Percentiles rank a stretch among this genome's conserved stretches.
Conservation (phyloP, 352 stramenopile genomes). For the Thraustotheca clavata region DNA sequence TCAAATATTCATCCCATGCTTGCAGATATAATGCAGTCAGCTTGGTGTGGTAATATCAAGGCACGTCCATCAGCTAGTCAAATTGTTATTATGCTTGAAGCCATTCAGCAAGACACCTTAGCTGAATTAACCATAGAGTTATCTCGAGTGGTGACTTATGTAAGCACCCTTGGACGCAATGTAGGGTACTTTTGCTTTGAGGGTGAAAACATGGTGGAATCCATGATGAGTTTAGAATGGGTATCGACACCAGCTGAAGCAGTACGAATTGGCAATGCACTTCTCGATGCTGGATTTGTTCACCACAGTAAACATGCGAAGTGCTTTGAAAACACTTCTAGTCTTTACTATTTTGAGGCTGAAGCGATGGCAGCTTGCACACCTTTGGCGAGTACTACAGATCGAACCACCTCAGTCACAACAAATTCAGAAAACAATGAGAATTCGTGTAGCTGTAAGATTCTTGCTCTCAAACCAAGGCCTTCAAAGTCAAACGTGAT, state of each 20-base stretch:
- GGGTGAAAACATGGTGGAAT: slow-evolving; percentile 49
- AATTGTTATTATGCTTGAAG: slow-evolving; percentile 28
- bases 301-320: slow-evolving; percentile 43
- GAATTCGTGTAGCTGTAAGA: no score
- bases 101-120: slow-evolving; percentile 31
- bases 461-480: no score
- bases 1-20: slow-evolving; percentile 1
- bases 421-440: no score
- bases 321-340: slow-evolving; percentile 43
- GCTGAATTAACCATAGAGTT: background rate
- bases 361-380: no score
- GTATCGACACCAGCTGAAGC: slow-evolving; percentile 42
- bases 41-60: slow-evolving; percentile 29
- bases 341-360: no score
- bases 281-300: slow-evolving; percentile 59
- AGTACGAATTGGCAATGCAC: slow-evolving; percentile 41
- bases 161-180: background rate
- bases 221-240: slow-evolving; percentile 48
- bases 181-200: background rate
- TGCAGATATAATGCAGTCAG: slow-evolving; percentile 24
- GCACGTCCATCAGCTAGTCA: slow-evolving; percentile 27
- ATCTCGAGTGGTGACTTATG: background rate
- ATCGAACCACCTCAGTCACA: no score
- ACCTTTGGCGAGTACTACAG: no score
- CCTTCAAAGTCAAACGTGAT: no score